phyloP scores from a whole-genome alignment of 225 moss, liverwort and hornwort species.

The Physcomitrellopsis africana region DNA sequence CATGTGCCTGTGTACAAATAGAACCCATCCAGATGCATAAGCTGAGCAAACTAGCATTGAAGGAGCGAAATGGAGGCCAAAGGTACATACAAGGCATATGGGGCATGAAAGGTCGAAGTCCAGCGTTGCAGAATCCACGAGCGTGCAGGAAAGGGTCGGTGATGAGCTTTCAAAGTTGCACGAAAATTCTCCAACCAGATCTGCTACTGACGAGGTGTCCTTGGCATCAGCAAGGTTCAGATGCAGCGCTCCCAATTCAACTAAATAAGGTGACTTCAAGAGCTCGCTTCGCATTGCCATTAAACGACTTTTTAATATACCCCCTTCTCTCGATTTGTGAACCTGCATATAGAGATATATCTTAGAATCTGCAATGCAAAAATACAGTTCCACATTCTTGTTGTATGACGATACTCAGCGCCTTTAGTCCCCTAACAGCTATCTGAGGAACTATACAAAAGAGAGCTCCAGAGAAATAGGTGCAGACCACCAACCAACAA shows the following conservation, averaged over 20 bases:
- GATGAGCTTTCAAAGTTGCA: slow-evolving; percentile 70
- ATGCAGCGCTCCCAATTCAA: slow-evolving; percentile 87
- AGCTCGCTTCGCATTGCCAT: slow-evolving; percentile 82
- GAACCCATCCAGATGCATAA: not conserved
- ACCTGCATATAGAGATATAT: slow-evolving; percentile 48
- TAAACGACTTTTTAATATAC: slow-evolving; percentile 67
- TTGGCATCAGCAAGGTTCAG: slow-evolving; percentile 68
- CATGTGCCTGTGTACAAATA: not conserved
- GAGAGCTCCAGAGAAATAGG: not conserved
- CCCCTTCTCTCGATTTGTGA: slow-evolving; percentile 69
- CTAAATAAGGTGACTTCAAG: slow-evolving; percentile 86
- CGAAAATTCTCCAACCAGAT: slow-evolving; percentile 39
- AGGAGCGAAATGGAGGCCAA: slow-evolving; percentile 1
- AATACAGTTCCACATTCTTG: slow-evolving; percentile 2
- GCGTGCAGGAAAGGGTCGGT: slow-evolving; percentile 65
- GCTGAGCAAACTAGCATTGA: not conserved
- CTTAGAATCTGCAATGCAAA: slow-evolving; percentile 18
- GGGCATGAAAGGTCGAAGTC: slow-evolving; percentile 84
- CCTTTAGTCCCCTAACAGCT: not conserved
- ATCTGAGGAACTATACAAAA: not conserved
- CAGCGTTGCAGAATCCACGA: slow-evolving; percentile 61
- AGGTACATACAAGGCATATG: slow-evolving; percentile 74
- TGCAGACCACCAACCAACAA: not conserved
- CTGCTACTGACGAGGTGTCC: slow-evolving; percentile 25
- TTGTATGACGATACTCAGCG: not conserved